A percentile compares a stretch with the other conserved stretches of the same genome.
Conservation (phyloP, 1,139 yeast genomes). For the Geotrichum fermentans region DNA sequence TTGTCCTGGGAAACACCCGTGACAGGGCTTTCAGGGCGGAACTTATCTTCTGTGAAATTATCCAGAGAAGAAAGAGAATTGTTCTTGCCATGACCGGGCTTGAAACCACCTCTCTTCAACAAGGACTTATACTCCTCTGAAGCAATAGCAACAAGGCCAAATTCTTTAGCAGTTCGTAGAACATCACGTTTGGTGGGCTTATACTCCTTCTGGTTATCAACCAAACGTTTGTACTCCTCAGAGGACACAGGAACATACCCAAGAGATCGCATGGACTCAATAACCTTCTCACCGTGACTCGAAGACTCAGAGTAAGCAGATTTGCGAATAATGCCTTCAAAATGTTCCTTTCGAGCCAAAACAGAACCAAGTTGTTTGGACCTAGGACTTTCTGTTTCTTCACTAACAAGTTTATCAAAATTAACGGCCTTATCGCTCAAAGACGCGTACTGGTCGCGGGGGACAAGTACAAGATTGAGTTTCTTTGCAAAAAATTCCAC, state of each 20-base stretch:
- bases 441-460: conserved; percentile 42
- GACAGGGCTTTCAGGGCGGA: conserved; percentile 12
- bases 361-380: conserved; percentile 31
- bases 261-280: conserved; percentile 34
- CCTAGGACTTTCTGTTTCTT: conserved; percentile 11
- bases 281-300: conserved; percentile 31
- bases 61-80: conserved; percentile 21
- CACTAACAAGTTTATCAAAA: conserved; percentile 9
- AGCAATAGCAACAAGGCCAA: conserved; percentile 41
- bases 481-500: conserved; percentile 48
- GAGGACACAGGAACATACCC: conserved; percentile 38
- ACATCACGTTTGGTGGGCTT: conserved; percentile 39
- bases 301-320: conserved; percentile 22
- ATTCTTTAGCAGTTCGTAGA: conserved; percentile 37
- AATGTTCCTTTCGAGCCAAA: conserved; percentile 37
- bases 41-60: conserved; percentile 6
- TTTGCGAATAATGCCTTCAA: conserved; percentile 33
- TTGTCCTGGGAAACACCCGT: conserved; percentile 5
- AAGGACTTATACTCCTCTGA: conserved; percentile 36
- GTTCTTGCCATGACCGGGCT: conserved; percentile 22
- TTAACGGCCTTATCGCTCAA: conserved; percentile 19
- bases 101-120: conserved; percentile 25
- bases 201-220: conserved; percentile 35
- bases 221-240: conserved; percentile 38
- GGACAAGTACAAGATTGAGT: conserved; percentile 47